Evolutionary conservation across 371 early-diverging fungal genomes (phyloP), one percentile per base, ranked within the genome.

Genomic region (Mucor irregularis): DNA sequence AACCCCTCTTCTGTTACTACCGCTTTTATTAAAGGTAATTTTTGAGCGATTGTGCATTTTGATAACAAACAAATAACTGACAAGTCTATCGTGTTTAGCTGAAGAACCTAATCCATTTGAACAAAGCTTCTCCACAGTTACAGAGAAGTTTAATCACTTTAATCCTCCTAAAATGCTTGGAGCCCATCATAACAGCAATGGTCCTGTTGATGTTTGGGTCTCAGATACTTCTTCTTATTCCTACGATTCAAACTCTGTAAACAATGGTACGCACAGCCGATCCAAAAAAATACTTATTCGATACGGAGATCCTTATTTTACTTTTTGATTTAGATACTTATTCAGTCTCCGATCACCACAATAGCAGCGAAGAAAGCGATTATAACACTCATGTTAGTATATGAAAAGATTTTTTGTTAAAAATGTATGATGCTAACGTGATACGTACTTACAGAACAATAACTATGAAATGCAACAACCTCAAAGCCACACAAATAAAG

Each of bases 61-160:
- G n/a, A n/a, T n/a, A n/a, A n/a, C n/a, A n/a, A n/a, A n/a, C n/a
- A n/a, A n/a, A n/a, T n/a, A n/a, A n/a, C n/a, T n/a, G n/a, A n/a
- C n/a, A n/a, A n/a, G n/a, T n/a, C n/a, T n/a, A n/a, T n/a, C n/a
- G n/a, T n/a, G n/a, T n/a, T n/a, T 89, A 51, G 86, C 88, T 59
- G 74, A 83, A 56, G 93, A 93, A 56, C 90, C 90, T 11, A 93
- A 93, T 74, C 93, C 91, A 13, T 93, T 93, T 58, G 93, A 91
- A 58, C 84, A 88, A 61, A 89, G 89, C 54, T 92, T 92, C 59
- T 84, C 87, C 5, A 64, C 79, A 16, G 66, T 40, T 9, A 6
- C 45, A 1, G 29, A 10, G 13, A 45, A 45, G 16, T 14, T 7
- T n/a, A 22, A 28, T 34, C 4, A 2, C n/a, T 48, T 13, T 19